Percentiles rank a stretch among this genome's conserved stretches.
phyloP scores from a whole-genome alignment of 306 rosid genomes.

The Prunus mume region DNA sequence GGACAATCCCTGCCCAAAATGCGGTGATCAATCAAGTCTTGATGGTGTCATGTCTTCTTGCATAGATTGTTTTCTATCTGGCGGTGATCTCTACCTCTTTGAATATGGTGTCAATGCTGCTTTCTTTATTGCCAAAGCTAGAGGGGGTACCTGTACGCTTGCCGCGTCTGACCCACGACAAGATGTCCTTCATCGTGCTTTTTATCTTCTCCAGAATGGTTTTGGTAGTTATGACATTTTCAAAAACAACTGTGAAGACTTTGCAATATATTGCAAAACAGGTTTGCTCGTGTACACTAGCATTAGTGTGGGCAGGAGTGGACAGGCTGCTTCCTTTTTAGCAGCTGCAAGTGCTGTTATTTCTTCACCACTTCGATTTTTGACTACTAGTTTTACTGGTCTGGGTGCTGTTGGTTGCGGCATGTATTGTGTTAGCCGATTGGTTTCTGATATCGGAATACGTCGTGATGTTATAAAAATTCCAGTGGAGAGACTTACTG shows the following conservation, averaged over 20 bases:
- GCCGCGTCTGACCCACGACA: slow-evolving; percentile 45
- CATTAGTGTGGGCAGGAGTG: slow-evolving; percentile 52
- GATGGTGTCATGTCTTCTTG: slow-evolving; percentile 62
- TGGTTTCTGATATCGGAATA: slow-evolving; percentile 49
- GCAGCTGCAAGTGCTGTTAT: slow-evolving; percentile 43
- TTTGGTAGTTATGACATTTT: slow-evolving; percentile 54
- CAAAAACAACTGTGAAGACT: slow-evolving; percentile 79
- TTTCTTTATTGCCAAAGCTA: slow-evolving; percentile 55
- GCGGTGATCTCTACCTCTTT: slow-evolving; percentile 51
- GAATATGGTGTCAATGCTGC: slow-evolving; percentile 46
- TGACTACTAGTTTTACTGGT: slow-evolving; percentile 32
- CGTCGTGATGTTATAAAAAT: slow-evolving; percentile 53
- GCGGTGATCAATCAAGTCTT: slow-evolving; percentile 36
- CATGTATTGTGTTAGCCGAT: slow-evolving; percentile 43
- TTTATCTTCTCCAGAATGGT: slow-evolving; percentile 61
- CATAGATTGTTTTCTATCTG: slow-evolving; percentile 59
- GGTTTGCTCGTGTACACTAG: slow-evolving; percentile 43
- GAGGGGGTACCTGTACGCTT: slow-evolving; percentile 81
- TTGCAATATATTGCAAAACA: slow-evolving; percentile 84
- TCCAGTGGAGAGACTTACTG: slow-evolving; percentile 50
- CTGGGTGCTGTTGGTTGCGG: slow-evolving; percentile 39
- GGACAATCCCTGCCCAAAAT: slow-evolving; percentile 48
- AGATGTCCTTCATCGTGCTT: slow-evolving; percentile 50
- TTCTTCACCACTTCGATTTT: slow-evolving; percentile 35
- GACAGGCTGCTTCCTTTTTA: slow-evolving; percentile 51